Evolutionary conservation across 345 rosid species (phyloP).

Genomic region (Populus ilicifolia): DNA sequence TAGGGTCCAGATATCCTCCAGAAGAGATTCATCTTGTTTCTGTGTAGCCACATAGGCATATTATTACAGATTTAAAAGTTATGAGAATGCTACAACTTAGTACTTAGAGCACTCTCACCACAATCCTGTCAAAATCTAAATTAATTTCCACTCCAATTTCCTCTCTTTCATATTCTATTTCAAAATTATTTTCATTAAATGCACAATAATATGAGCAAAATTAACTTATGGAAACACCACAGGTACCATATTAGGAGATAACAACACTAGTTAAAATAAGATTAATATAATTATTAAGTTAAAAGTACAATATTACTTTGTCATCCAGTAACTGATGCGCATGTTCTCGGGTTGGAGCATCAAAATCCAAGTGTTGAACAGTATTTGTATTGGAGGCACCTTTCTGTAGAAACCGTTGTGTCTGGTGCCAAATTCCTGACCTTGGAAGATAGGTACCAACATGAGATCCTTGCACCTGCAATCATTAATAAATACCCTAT

Average conservation of each 20-base stretch:
- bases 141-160: not conserved
- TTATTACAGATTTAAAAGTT: no score
- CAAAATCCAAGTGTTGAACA: slow-evolving; percentile 92
- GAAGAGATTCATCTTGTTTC: slow-evolving; percentile 95
- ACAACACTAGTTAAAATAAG: not conserved
- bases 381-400: slow-evolving; percentile 49
- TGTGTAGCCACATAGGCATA: slow-evolving; percentile 18
- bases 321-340: slow-evolving; percentile 76
- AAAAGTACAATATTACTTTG: slow-evolving; percentile 43
- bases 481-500: slow-evolving; percentile 11
- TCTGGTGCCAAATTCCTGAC: slow-evolving; percentile 95
- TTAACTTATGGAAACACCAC: not conserved
- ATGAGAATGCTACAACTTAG: not conserved
- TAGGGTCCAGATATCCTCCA: slow-evolving; percentile 94
- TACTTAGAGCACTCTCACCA: not conserved
- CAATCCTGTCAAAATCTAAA: not conserved
- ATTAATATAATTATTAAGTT: not conserved
- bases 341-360: slow-evolving; percentile 97
- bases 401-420: slow-evolving; percentile 77
- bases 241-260: not conserved
- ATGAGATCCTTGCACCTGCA: slow-evolving; percentile 88
- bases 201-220: not conserved
- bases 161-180: not conserved
- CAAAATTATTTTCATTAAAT: not conserved
- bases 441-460: slow-evolving; percentile 91